phyloP scores from a whole-genome alignment of 225 moss, liverwort and hornwort genomes.

The Marchantia paleacea region DNA sequence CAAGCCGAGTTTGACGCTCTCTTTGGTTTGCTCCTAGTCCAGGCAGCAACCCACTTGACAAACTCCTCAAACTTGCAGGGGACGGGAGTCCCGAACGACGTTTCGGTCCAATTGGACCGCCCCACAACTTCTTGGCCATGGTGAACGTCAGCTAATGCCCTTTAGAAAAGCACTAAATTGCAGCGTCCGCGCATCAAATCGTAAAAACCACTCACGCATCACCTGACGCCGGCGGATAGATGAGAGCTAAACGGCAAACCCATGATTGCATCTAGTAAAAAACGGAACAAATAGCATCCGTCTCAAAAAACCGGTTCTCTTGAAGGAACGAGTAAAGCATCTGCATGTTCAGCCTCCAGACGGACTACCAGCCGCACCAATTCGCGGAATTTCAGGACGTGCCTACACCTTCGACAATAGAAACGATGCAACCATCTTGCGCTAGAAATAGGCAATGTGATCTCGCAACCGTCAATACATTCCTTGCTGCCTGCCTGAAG shows the following conservation, averaged over 20 bases:
- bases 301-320: not conserved
- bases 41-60: constrained; percentile 45
- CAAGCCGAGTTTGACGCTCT: constrained; percentile 25
- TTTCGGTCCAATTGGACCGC: constrained; percentile 18
- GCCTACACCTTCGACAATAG: not conserved
- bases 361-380: not conserved
- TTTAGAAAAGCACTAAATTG: not conserved
- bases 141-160: not conserved
- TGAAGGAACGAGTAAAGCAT: not conserved
- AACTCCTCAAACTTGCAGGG: constrained; percentile 40
- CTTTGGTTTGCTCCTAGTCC: constrained; percentile 33
- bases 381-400: not conserved
- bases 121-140: constrained; percentile 28
- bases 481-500: not conserved
- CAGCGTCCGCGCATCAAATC: not conserved
- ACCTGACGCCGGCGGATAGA: not conserved
- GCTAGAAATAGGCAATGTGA: not conserved
- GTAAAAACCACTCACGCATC: not conserved
- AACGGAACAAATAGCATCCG: not conserved
- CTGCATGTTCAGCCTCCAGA: not conserved
- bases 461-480: not conserved
- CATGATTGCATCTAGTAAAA: not conserved
- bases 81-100: constrained; percentile 27
- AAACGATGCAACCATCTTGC: not conserved
- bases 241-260: not conserved